Evolutionary conservation across 2,329 filamentous ascomycete species (phyloP).

Genomic region (Pseudocercospora vitis): DNA sequence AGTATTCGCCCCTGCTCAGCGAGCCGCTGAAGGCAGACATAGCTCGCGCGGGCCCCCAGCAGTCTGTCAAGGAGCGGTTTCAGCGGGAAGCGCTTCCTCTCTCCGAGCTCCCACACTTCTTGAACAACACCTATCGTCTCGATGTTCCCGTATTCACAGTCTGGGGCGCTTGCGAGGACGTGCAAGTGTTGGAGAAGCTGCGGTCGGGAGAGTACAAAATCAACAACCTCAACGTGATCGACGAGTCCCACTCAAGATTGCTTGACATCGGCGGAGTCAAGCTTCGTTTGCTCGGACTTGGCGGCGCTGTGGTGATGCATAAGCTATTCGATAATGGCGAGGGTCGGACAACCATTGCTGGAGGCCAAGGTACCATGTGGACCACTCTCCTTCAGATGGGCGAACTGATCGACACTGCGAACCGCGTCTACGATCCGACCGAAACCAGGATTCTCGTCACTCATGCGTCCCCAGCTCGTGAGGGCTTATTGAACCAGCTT

Average conservation of each 20-base stretch:
- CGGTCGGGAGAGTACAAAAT: constrained; percentile 97
- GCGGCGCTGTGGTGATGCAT: constrained; percentile 98
- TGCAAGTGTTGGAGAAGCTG: constrained; percentile 95
- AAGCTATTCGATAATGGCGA: constrained; percentile 99
- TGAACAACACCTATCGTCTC: constrained; percentile 84
- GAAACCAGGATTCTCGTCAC: constrained; percentile 97
- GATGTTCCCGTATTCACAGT: constrained; percentile 98
- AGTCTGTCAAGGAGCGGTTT: constrained; percentile 79
- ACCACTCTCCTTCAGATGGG: constrained; percentile 97
- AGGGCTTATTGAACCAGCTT: constrained; percentile 95
- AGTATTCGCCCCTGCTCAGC: constrained; percentile 92
- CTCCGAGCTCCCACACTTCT: constrained; percentile 85
- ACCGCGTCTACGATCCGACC: constrained; percentile 96
- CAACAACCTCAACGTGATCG: constrained; percentile 94
- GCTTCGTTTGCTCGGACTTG: constrained; percentile 86
- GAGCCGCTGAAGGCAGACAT: constrained; percentile 70
- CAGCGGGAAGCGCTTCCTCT: constrained; percentile 78
- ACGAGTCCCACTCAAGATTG: constrained; percentile 93
- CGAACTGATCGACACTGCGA: constrained; percentile 94
- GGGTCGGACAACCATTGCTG: constrained; percentile 94
- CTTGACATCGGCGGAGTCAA: constrained; percentile 95
- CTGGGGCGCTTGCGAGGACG: constrained; percentile 98
- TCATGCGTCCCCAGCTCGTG: constrained; percentile 91
- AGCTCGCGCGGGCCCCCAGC: constrained; percentile 65
- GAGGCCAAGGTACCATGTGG: constrained; percentile 99